A percentile compares a stretch with the other conserved stretches of the same genome.
These are phyloP conservation scores for Haplographium delicatum DNA, from an alignment of 495 filamentous ascomycete species.

Conservation along the genomic window DNA sequence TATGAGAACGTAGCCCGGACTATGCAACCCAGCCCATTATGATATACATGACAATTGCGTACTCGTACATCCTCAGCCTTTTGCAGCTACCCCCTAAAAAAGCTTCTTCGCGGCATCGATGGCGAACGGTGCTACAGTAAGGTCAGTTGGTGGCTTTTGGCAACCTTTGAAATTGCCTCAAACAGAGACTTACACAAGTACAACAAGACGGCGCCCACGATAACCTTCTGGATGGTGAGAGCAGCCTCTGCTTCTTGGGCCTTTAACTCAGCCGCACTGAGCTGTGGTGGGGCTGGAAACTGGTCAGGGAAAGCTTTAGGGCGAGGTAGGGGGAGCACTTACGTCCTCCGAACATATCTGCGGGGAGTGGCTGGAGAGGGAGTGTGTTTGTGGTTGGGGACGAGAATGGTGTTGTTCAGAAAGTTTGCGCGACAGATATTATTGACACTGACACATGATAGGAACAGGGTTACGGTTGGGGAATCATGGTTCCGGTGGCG, in stretches of 20 bases:
- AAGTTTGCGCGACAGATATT: constrained; percentile 3
- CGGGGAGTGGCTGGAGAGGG: background rate
- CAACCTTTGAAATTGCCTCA: background rate
- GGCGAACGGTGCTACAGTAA: constrained; percentile 66
- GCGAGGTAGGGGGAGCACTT: constrained; percentile 14
- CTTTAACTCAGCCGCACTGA: constrained; percentile 47
- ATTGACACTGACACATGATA: constrained; percentile 4
- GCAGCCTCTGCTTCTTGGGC: constrained; percentile 66
- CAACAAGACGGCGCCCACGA: constrained; percentile 59
- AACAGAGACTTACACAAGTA: constrained; percentile 68
- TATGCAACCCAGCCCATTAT: background rate
- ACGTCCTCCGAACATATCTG: constrained; percentile 45
- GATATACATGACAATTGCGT: background rate
- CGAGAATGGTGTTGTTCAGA: too few relatives aligned
- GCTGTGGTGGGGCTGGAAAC: constrained; percentile 40
- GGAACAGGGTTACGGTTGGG: background rate
- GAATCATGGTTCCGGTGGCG: background rate
- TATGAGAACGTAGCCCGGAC: background rate
- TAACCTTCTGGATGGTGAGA: constrained; percentile 56
- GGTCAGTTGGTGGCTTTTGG: background rate
- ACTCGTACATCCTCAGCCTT: background rate
- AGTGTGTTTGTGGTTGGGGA: background rate
- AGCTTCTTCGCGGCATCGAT: constrained; percentile 72
- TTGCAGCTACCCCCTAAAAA: constrained; percentile 42
- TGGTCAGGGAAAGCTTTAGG: constrained; percentile 3